These are phyloP conservation scores for Aspergillus costaricaensis DNA, from an alignment of 2,329 filamentous ascomycete species.

Conservation along the genomic window DNA sequence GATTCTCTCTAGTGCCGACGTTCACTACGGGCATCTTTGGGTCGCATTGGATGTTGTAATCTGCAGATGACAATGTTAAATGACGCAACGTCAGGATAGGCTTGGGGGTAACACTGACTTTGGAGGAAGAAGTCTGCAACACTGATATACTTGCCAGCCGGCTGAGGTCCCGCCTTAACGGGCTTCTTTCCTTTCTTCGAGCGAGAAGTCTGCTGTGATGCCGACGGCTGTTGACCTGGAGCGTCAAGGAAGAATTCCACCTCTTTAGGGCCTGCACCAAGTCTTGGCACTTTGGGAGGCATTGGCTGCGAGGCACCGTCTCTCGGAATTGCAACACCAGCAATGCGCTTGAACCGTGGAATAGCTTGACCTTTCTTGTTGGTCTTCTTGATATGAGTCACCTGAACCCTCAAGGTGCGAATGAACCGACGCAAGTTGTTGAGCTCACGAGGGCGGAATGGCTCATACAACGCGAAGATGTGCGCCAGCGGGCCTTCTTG, in stretches of 20 bases:
- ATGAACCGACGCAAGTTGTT: constrained; percentile 38
- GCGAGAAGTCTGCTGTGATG: constrained; percentile 9
- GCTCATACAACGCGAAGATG: constrained; percentile 39
- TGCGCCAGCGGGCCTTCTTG: constrained; percentile 45
- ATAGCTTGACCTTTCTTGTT: constrained; percentile 37
- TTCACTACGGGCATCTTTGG: constrained; percentile 64
- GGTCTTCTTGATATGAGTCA: constrained; percentile 44
- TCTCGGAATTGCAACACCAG: constrained; percentile 43
- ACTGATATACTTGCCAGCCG: constrained; percentile 49
- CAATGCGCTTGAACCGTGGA: constrained; percentile 49
- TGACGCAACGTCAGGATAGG: neutral
- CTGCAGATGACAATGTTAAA: constrained; percentile 26
- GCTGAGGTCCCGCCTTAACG: constrained; percentile 32
- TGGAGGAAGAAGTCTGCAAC: constrained; percentile 55
- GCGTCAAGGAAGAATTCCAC: constrained; percentile 58
- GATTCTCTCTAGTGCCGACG: constrained; percentile 58
- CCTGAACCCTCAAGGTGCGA: constrained; percentile 43
- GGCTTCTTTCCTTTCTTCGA: constrained; percentile 33
- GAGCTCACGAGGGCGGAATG: constrained; percentile 20
- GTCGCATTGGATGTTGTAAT: constrained; percentile 40
- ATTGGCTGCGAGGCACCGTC: constrained; percentile 41
- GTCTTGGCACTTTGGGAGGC: constrained; percentile 37
- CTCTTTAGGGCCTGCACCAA: constrained; percentile 53
- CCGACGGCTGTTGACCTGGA: constrained; percentile 16
- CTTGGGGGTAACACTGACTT: constrained; percentile 32